phyloP scores from a whole-genome alignment of 2,329 filamentous ascomycete genomes.

The Aspergillus spinulosporus region DNA sequence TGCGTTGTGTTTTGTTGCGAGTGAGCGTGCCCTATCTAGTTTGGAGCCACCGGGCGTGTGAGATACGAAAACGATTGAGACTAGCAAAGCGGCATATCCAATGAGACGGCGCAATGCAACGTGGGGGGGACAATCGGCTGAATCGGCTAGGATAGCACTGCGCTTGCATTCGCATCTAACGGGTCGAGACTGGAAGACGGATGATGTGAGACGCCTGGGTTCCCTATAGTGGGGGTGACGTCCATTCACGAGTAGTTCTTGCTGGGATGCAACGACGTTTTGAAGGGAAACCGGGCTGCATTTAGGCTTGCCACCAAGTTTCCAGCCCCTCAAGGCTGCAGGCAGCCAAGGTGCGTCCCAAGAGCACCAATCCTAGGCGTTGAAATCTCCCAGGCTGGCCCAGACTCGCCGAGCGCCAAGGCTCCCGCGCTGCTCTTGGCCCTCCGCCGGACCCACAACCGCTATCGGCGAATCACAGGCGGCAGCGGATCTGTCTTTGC shows the following conservation, averaged over 20 bases:
- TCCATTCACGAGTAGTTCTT: conserved; percentile 5
- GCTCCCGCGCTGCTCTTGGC: conserved; percentile 24
- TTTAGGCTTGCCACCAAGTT: conserved; percentile 17
- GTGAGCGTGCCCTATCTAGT: not conserved
- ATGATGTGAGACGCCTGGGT: conserved; percentile 5
- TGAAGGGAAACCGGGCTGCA: conserved; percentile 14
- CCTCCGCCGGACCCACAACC: conserved; percentile 19
- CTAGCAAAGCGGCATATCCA: conserved; percentile 16
- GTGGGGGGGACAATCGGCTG: conserved; percentile 16
- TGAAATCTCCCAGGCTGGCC: conserved; percentile 3
- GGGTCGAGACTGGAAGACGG: conserved; percentile 8
- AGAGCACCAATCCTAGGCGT: conserved; percentile 11
- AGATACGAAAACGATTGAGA: conserved; percentile 16
- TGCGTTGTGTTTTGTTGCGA: not conserved
- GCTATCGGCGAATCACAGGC: conserved; percentile 13
- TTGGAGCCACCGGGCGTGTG: not conserved
- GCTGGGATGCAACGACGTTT: conserved; percentile 8
- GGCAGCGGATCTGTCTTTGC: not conserved
- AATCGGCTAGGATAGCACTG: conserved; percentile 14
- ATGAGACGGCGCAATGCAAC: conserved; percentile 14
- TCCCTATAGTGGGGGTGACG: conserved; percentile 2
- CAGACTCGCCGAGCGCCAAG: conserved; percentile 22
- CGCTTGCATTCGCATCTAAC: conserved; percentile 3
- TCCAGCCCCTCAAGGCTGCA: conserved; percentile 17
- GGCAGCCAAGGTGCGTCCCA: conserved; percentile 22